Percentiles rank a stretch among this genome's conserved stretches.
These are phyloP conservation scores for Rhizophlyctis rosea DNA, from an alignment of 192 early-diverging fungal species.

Conservation along the genomic window DNA sequence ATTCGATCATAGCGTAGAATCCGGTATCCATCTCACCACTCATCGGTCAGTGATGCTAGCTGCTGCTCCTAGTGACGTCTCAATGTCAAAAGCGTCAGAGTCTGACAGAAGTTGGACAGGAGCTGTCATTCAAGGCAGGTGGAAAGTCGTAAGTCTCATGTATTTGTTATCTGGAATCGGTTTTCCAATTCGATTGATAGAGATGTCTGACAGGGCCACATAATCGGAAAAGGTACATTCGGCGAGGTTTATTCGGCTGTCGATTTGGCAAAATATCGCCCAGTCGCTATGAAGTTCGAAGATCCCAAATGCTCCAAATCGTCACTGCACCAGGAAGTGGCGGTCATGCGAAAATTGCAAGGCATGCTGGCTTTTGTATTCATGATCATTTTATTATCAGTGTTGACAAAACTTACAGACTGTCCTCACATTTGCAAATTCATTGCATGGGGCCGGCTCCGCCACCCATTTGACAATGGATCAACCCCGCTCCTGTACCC, in stretches of 20 bases:
- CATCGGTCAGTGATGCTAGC: too few relatives aligned
- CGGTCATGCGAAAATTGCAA: conserved; percentile 37
- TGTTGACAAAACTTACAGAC: conserved; percentile 14
- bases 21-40: too few relatives aligned
- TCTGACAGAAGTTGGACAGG: too few relatives aligned
- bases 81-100: too few relatives aligned
- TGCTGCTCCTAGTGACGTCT: too few relatives aligned
- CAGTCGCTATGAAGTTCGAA: conserved; percentile 58
- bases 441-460: conserved; percentile 40
- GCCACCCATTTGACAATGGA: conserved; percentile 24
- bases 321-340: conserved; percentile 52
- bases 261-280: conserved; percentile 29
- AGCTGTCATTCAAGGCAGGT: not conserved
- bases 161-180: conserved; percentile 32
- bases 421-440: conserved; percentile 36
- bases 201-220: conserved; percentile 23
- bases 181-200: conserved; percentile 18
- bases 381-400: not conserved
- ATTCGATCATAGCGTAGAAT: too few relatives aligned
- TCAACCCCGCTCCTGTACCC: conserved; percentile 33
- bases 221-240: conserved; percentile 53
- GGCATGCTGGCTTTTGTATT: conserved; percentile 13
- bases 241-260: conserved; percentile 51
- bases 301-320: conserved; percentile 42
- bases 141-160: conserved; percentile 20